Percentiles rank a stretch among this genome's conserved stretches.
These are phyloP conservation scores for Claviceps citrina DNA, from an alignment of 2,329 filamentous ascomycete genomes.

Conservation along the genomic window DNA sequence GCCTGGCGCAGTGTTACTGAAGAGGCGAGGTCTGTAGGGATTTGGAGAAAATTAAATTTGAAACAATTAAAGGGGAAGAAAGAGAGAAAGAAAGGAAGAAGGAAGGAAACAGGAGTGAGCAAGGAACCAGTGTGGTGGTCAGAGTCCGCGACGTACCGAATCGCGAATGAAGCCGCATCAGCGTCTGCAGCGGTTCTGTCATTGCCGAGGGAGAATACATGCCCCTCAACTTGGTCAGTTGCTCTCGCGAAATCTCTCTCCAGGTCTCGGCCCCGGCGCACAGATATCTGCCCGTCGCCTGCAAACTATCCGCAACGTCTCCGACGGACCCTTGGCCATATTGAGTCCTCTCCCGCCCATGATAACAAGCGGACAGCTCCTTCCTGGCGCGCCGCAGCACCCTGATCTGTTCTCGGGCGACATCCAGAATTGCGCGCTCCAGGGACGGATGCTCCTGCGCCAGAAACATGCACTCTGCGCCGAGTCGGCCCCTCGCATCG, in stretches of 20 bases:
- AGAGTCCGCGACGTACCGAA: constrained; percentile 8
- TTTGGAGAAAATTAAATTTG: too few relatives aligned
- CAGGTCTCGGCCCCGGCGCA: constrained; percentile 3
- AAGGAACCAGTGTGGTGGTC: too few relatives aligned
- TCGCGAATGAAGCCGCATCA: constrained; percentile 7
- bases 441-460: constrained; percentile 4
- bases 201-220: background rate
- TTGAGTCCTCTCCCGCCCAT: too few relatives aligned
- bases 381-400: background rate
- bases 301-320: constrained; percentile 3
- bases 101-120: too few relatives aligned
- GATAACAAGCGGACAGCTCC: background rate
- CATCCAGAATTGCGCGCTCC: constrained; percentile 4
- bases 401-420: constrained; percentile 6
- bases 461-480: constrained; percentile 8
- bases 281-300: constrained; percentile 4
- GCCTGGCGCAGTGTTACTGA: constrained; percentile 5
- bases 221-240: background rate
- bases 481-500: constrained; percentile 7
- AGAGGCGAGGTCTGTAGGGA: constrained; percentile 8
- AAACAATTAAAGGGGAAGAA: too few relatives aligned
- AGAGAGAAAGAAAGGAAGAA: too few relatives aligned
- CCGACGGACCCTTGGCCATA: background rate
- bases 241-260: constrained; percentile 4
- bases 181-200: constrained; percentile 8